A percentile compares a stretch with the other conserved stretches of the same genome.
Evolutionary conservation across 768 basidiomycete genomes (phyloP).

Genomic region (Dacryopinax spathularia): DNA sequence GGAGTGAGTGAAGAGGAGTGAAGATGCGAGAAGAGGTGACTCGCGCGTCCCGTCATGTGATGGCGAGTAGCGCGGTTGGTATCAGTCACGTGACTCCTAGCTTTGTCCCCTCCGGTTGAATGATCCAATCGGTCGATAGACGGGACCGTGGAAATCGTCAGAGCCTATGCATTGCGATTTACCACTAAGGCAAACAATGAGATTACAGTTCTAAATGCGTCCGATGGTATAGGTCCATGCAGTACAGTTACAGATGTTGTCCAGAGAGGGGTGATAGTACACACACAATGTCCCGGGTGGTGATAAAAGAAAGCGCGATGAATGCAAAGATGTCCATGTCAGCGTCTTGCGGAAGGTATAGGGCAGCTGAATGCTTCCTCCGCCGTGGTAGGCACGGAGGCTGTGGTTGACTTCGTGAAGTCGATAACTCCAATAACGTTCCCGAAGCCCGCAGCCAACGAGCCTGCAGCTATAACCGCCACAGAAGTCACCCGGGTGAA

Average conservation of each 20-base stretch:
- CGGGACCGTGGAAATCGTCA: too few relatives aligned
- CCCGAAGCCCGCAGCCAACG: slow-evolving; percentile 58
- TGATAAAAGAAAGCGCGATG: not conserved
- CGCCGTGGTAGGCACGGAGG: not conserved
- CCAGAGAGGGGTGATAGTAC: not conserved
- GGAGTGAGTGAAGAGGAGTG: not conserved
- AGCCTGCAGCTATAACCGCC: slow-evolving; percentile 30
- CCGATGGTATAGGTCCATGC: not conserved
- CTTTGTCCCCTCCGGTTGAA: too few relatives aligned
- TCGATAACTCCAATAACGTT: slow-evolving; percentile 55
- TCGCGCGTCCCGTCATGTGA: too few relatives aligned
- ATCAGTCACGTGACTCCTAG: too few relatives aligned
- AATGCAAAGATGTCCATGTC: not conserved
- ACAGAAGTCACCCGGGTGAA: slow-evolving; percentile 65
- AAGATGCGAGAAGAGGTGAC: not conserved
- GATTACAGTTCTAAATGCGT: not conserved
- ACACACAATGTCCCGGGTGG: not conserved
- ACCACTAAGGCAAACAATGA: too few relatives aligned
- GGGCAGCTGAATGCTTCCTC: not conserved
- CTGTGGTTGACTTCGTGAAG: not conserved
- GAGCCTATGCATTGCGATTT: too few relatives aligned
- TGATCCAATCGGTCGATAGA: too few relatives aligned
- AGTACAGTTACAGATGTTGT: not conserved
- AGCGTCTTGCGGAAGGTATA: not conserved
- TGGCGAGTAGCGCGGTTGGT: too few relatives aligned